Conservation (phyloP, 306 rosid genomes). For the Phaseolus lunatus region DNA sequence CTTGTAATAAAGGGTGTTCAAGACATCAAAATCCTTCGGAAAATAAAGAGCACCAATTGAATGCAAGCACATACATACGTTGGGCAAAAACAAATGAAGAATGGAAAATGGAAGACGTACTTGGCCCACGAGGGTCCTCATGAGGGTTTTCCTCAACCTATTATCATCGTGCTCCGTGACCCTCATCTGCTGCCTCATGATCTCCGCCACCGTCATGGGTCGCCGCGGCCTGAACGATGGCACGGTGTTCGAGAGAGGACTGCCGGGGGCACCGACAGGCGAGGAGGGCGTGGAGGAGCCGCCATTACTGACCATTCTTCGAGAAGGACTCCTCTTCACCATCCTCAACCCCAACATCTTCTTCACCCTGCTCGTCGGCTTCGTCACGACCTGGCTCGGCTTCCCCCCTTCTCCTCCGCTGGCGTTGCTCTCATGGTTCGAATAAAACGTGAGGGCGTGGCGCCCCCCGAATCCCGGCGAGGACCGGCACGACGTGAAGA, state of each 20-base stretch:
- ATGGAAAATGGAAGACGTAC: conserved; percentile 43
- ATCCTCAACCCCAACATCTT: conserved; percentile 78
- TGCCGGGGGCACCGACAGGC: conserved; percentile 40
- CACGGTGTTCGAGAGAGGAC: conserved; percentile 47
- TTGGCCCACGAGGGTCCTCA: conserved; percentile 96
- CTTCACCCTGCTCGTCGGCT: conserved; percentile 80
- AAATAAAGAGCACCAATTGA: background rate
- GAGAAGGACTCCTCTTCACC: conserved; percentile 71
- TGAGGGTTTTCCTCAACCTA: conserved; percentile 80
- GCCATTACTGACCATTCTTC: conserved; percentile 55
- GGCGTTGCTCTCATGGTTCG: conserved; percentile 35
- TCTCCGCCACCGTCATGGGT: conserved; percentile 97
- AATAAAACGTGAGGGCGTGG: conserved; percentile 75
- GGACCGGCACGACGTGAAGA: conserved; percentile 57
- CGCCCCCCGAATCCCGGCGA: conserved; percentile 82
- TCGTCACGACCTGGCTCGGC: conserved; percentile 55
- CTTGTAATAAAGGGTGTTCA: background rate
- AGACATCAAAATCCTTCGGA: background rate
- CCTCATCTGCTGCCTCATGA: conserved; percentile 96
- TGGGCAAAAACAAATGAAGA: background rate
- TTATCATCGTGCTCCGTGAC: conserved; percentile 87
- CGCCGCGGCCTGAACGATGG: conserved; percentile 66
- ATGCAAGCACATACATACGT: background rate
- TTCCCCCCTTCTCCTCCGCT: conserved; percentile 42
- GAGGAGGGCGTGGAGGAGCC: conserved; percentile 63